These are phyloP conservation scores for Tulasnella sp. DNA, from an alignment of 768 basidiomycete genomes.

Conservation along the genomic window DNA sequence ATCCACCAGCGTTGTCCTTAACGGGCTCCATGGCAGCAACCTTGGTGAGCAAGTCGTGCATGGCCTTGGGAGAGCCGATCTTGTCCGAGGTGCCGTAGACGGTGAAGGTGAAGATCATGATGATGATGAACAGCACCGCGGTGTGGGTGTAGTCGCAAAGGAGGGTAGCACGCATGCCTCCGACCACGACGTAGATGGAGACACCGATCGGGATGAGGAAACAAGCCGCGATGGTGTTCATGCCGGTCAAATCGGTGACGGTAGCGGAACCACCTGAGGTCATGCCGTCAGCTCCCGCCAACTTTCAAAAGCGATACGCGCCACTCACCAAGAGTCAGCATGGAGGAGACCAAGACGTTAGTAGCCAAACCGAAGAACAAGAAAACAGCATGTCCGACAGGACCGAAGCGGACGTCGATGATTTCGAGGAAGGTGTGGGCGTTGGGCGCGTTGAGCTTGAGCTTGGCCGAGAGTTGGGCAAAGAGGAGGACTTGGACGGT, in stretches of 20 bases:
- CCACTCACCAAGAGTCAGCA: slow-evolving; percentile 60
- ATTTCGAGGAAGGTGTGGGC: slow-evolving; percentile 90
- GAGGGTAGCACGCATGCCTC: slow-evolving; percentile 81
- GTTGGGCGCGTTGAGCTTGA: slow-evolving; percentile 86
- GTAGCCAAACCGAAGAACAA: slow-evolving; percentile 91
- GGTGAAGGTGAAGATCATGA: slow-evolving; percentile 70
- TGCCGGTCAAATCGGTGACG: slow-evolving; percentile 82
- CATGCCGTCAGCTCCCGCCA: not conserved
- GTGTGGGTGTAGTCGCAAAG: slow-evolving; percentile 90
- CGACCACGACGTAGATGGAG: slow-evolving; percentile 81
- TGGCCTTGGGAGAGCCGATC: slow-evolving; percentile 72
- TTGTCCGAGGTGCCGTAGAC: slow-evolving; percentile 75
- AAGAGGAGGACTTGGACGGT: slow-evolving; percentile 88
- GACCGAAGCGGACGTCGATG: slow-evolving; percentile 76
- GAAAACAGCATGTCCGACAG: slow-evolving; percentile 72
- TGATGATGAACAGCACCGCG: slow-evolving; percentile 78
- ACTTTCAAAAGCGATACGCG: not conserved
- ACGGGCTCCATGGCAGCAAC: slow-evolving; percentile 50
- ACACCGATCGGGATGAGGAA: slow-evolving; percentile 89
- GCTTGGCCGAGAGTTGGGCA: slow-evolving; percentile 83
- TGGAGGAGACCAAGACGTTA: slow-evolving; percentile 87
- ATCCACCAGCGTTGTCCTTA: slow-evolving; percentile 76
- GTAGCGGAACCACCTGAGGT: slow-evolving; percentile 58
- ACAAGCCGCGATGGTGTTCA: slow-evolving; percentile 85
- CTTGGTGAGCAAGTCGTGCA: slow-evolving; percentile 72